Evolutionary conservation across 768 basidiomycete species (phyloP).

Genomic region (Pleurotus citrinopileatus): DNA sequence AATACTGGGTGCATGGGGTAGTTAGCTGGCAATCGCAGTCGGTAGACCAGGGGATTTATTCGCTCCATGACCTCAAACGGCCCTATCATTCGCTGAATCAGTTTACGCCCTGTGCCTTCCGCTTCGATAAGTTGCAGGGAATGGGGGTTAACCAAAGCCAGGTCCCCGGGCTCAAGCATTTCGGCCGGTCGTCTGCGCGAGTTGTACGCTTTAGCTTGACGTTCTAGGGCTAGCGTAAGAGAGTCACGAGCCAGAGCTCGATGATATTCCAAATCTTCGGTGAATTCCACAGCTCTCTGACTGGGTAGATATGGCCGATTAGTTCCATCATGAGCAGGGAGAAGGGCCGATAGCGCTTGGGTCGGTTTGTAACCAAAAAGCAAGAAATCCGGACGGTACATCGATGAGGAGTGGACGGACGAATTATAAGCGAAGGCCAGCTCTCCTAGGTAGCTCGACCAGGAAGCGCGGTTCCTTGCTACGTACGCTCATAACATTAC

Average conservation of each 20-base stretch:
- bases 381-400: constrained; percentile 19
- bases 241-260: neutral
- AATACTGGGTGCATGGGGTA: constrained; percentile 13
- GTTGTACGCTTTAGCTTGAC: constrained; percentile 6
- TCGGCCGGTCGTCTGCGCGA: neutral
- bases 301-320: constrained; percentile 6
- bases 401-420: constrained; percentile 17
- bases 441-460: constrained; percentile 18
- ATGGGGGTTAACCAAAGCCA: constrained; percentile 6
- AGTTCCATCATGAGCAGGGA: neutral
- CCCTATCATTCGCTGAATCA: constrained; percentile 5
- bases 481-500: constrained; percentile 21
- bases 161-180: neutral
- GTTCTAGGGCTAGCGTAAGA: neutral
- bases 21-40: constrained; percentile 3
- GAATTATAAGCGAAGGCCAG: constrained; percentile 25
- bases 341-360: constrained; percentile 2
- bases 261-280: neutral
- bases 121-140: constrained; percentile 2
- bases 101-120: neutral
- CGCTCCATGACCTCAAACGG: constrained; percentile 4
- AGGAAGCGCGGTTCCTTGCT: constrained; percentile 16
- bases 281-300: constrained; percentile 2
- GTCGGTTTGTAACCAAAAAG: constrained; percentile 19
- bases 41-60: constrained; percentile 11